Evolutionary conservation across 495 filamentous ascomycete genomes (phyloP).

Genomic region (Penicillium antarcticum): DNA sequence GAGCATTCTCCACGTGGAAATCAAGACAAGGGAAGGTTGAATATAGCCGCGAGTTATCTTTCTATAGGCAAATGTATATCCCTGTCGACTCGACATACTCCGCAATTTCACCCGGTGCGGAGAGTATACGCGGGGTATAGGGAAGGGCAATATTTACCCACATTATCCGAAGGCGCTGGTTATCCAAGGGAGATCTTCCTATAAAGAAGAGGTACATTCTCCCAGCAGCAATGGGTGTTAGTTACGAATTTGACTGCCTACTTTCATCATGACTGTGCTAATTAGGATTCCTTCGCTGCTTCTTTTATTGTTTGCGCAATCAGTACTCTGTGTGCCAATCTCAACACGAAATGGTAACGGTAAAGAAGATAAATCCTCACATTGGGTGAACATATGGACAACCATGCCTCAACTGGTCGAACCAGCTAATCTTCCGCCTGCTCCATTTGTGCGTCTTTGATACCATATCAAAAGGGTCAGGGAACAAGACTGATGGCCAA

Average conservation of each 20-base stretch:
- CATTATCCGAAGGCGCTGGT: background rate
- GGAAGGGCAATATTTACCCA: background rate
- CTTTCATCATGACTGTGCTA: too few species aligned
- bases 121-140: background rate
- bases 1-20: too few species aligned
- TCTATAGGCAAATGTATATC: too few species aligned
- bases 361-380: conserved; percentile 6
- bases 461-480: background rate
- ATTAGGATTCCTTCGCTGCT: background rate
- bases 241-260: too few species aligned
- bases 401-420: conserved; percentile 67
- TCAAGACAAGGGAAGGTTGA: too few species aligned
- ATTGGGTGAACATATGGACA: conserved; percentile 66
- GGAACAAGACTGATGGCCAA: background rate
- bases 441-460: conserved; percentile 52
- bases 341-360: background rate
- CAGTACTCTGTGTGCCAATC: background rate
- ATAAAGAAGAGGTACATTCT: too few species aligned
- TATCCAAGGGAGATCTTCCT: too few species aligned
- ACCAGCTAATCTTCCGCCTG: conserved; percentile 55
- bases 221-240: too few species aligned
- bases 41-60: too few species aligned
- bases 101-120: background rate
- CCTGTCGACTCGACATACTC: too few species aligned
- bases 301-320: background rate